phyloP scores from a whole-genome alignment of 495 filamentous ascomycete genomes.

The Lindgomyces ingoldianus region DNA sequence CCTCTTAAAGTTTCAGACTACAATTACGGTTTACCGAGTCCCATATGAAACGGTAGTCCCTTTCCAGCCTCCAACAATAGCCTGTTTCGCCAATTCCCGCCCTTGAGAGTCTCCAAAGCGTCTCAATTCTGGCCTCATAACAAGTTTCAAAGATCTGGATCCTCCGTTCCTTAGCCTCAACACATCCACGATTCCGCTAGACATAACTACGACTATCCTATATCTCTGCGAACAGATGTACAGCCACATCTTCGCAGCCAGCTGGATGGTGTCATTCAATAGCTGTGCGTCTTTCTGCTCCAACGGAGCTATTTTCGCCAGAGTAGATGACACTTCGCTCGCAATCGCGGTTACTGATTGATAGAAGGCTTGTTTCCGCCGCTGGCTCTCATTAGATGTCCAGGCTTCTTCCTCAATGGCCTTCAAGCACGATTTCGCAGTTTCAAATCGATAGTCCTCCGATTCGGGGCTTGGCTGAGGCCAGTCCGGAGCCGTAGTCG shows the following conservation, averaged over 20 bases:
- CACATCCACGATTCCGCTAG: not conserved
- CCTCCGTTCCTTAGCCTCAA: not conserved
- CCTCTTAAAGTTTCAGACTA: not conserved
- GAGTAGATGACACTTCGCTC: not conserved
- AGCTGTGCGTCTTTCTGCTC: not conserved
- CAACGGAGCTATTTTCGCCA: not conserved
- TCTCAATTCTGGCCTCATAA: not conserved
- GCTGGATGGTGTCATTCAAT: not conserved
- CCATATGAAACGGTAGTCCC: not conserved
- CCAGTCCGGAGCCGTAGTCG: not conserved
- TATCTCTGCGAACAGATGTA: conserved; percentile 10
- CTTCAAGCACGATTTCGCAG: not conserved
- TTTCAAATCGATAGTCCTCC: conserved; percentile 4
- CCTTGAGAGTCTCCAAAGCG: conserved; percentile 4
- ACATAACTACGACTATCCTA: conserved; percentile 4
- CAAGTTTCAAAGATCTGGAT: not conserved
- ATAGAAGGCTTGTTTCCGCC: not conserved
- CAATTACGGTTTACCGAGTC: not conserved
- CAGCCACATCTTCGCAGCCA: conserved; percentile 16
- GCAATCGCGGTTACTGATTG: not conserved
- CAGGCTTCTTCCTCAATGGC: not conserved
- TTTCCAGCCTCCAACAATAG: conserved; percentile 5
- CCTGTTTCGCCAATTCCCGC: not conserved
- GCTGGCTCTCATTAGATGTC: not conserved
- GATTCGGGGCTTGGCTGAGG: conserved; percentile 7